These are phyloP conservation scores for Aaosphaeria pasadenensis DNA, from an alignment of 2,329 filamentous ascomycete species.

Conservation along the genomic window DNA sequence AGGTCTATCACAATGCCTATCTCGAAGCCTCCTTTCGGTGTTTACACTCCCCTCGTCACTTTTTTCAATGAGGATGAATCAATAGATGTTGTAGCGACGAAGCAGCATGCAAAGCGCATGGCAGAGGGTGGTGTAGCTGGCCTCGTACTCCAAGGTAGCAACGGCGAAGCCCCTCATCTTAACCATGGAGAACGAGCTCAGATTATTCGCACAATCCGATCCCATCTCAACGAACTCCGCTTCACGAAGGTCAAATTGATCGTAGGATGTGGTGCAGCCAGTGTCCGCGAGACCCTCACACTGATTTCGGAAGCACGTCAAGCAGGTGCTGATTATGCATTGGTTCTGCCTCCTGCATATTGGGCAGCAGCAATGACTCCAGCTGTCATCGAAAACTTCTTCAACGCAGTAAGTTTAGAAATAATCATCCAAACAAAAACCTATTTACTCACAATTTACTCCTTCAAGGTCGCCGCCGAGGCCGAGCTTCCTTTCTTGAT, in stretches of 20 bases:
- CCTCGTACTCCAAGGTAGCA: constrained; percentile 47
- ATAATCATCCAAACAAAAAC: too few species aligned
- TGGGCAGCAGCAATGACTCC: constrained; percentile 43
- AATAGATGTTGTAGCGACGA: constrained; percentile 40
- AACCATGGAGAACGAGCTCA: constrained; percentile 41
- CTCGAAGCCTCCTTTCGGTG: constrained; percentile 7
- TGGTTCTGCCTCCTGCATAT: constrained; percentile 45
- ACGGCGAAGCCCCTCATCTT: constrained; percentile 46
- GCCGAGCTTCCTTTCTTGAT: constrained; percentile 64
- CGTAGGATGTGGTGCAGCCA: constrained; percentile 39
- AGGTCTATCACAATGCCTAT: not conserved
- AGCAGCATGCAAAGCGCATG: constrained; percentile 44
- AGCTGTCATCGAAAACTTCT: constrained; percentile 41
- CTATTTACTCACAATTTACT: too few species aligned
- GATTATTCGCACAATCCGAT: constrained; percentile 39
- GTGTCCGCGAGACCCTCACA: constrained; percentile 43
- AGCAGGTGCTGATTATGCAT: constrained; percentile 41
- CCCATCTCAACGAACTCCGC: constrained; percentile 16
- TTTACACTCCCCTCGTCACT: constrained; percentile 42
- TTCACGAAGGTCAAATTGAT: constrained; percentile 31
- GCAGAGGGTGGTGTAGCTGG: constrained; percentile 42
- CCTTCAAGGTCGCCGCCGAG: constrained; percentile 50
- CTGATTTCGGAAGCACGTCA: constrained; percentile 40
- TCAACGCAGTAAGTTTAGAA: constrained; percentile 11
- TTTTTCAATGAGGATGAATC: constrained; percentile 40